phyloP scores from a whole-genome alignment of 2,329 filamentous ascomycete species.

The Neofusicoccum umdonicola region DNA sequence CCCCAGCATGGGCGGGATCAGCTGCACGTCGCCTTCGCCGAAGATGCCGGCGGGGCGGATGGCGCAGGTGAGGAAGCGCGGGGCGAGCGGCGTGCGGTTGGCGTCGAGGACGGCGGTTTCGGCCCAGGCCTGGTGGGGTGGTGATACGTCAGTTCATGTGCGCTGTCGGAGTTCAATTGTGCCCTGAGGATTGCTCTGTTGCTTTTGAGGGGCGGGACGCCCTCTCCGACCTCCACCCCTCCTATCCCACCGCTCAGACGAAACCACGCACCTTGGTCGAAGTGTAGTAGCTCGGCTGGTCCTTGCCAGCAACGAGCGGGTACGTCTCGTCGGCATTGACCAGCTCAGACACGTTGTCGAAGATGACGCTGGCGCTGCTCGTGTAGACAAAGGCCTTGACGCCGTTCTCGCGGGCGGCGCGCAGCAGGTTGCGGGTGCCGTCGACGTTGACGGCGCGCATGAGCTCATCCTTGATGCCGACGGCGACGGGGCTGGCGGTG shows the following conservation, averaged over 20 bases:
- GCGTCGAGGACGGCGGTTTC: conserved; percentile 48
- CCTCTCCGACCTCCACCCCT: no score
- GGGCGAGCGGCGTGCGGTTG: conserved; percentile 41
- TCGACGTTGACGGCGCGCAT: conserved; percentile 52
- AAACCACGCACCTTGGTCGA: conserved; percentile 43
- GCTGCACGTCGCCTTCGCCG: conserved; percentile 49
- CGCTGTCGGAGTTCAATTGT: neutral
- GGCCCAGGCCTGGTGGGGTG: conserved; percentile 39
- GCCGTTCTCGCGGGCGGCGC: conserved; percentile 46
- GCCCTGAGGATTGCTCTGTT: no score
- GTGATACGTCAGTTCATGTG: neutral
- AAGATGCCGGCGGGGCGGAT: conserved; percentile 53
- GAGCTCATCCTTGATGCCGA: conserved; percentile 34
- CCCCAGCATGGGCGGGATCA: conserved; percentile 45
- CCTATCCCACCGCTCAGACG: neutral
- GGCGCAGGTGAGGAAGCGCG: conserved; percentile 49
- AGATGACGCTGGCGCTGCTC: conserved; percentile 50
- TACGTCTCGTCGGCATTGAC: conserved; percentile 51
- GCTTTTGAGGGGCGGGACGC: no score
- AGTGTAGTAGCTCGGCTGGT: conserved; percentile 52
- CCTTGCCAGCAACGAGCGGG: conserved; percentile 44
- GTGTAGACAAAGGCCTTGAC: conserved; percentile 56
- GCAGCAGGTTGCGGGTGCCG: conserved; percentile 49
- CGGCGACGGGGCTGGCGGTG: conserved; percentile 40
- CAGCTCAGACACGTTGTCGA: conserved; percentile 45